These are phyloP conservation scores for Testicularia cyperi DNA, from an alignment of 1,284 basidiomycete genomes.

Conservation along the genomic window DNA sequence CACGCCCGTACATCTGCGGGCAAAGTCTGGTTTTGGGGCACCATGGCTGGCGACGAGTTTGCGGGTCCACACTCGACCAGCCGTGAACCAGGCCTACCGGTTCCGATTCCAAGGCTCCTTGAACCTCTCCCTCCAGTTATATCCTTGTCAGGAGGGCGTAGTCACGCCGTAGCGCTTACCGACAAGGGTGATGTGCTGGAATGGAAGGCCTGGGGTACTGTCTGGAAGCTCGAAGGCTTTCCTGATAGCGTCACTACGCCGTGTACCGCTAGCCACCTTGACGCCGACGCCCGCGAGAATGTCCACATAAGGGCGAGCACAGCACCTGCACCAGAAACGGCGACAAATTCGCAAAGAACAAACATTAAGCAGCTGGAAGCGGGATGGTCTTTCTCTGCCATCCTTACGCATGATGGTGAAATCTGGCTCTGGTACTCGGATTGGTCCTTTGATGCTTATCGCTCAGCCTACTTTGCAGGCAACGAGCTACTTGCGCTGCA, in stretches of 20 bases:
- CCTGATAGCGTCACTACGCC: background rate
- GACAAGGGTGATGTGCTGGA: slow-evolving; percentile 22
- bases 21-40: slow-evolving; percentile 31
- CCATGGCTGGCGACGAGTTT: slow-evolving; percentile 20
- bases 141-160: slow-evolving; percentile 66
- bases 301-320: no score
- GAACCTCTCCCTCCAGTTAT: slow-evolving; percentile 7
- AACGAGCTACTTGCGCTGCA: background rate
- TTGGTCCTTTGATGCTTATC: slow-evolving; percentile 4
- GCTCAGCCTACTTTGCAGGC: slow-evolving; percentile 2
- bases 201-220: slow-evolving; percentile 32
- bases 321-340: background rate
- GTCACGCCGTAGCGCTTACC: slow-evolving; percentile 69
- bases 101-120: slow-evolving; percentile 4
- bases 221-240: slow-evolving; percentile 10
- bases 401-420: slow-evolving; percentile 12
- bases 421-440: slow-evolving; percentile 14
- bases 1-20: slow-evolving; percentile 32
- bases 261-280: no score
- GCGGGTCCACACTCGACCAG: background rate
- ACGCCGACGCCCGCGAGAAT: no score
- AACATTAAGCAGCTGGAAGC: slow-evolving; percentile 41
- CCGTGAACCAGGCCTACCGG: slow-evolving; percentile 1
- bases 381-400: slow-evolving; percentile 36
- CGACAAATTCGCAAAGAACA: background rate